These are phyloP conservation scores for Botryotinia convoluta DNA, from an alignment of 2,329 filamentous ascomycete species.

Conservation along the genomic window DNA sequence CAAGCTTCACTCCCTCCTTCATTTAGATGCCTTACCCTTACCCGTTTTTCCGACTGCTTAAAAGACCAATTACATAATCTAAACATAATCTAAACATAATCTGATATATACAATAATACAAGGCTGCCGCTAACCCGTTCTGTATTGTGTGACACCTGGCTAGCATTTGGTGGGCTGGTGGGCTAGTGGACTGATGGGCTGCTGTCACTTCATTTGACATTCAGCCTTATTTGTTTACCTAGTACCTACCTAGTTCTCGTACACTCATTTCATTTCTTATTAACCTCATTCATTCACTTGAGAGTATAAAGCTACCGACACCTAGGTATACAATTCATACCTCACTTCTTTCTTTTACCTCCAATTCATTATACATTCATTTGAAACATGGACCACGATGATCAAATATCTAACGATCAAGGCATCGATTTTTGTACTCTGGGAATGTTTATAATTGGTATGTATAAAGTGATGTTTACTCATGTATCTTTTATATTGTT, in stretches of 20 bases:
- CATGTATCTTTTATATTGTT: neutral
- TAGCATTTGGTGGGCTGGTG: neutral
- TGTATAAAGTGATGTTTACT: constrained; percentile 29
- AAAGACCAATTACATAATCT: neutral
- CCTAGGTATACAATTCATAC: neutral
- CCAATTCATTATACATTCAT: neutral
- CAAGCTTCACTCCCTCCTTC: neutral
- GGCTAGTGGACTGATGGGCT: neutral
- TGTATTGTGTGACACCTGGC: neutral
- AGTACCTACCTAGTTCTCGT: neutral
- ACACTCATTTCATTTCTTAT: neutral
- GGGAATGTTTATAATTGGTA: constrained; percentile 74
- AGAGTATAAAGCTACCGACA: neutral
- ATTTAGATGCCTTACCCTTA: neutral
- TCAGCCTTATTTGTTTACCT: neutral
- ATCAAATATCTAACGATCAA: constrained; percentile 37
- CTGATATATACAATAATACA: neutral
- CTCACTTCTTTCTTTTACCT: neutral
- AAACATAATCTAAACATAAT: neutral
- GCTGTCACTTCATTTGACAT: neutral
- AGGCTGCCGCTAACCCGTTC: neutral
- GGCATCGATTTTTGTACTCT: constrained; percentile 65
- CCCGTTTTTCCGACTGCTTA: too few species aligned
- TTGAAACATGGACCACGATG: constrained; percentile 23
- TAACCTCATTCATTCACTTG: neutral